These are phyloP conservation scores for Picea abies DNA, from an alignment of 83 land plant species.

Conservation along the genomic window DNA sequence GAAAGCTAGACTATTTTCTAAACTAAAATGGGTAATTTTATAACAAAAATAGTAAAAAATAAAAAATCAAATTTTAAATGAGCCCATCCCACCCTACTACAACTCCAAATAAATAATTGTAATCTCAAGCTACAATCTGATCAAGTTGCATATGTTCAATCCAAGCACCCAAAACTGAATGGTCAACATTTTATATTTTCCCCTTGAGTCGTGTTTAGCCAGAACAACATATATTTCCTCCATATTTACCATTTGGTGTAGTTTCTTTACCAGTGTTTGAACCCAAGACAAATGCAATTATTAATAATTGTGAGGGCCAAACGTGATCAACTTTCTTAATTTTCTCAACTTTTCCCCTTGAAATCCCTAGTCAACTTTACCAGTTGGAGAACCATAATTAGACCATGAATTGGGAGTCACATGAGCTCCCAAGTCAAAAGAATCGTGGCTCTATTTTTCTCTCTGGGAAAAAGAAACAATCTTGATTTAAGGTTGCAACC, in stretches of 20 bases:
- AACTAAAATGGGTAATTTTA: background rate
- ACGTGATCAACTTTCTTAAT: slow-evolving; percentile 46
- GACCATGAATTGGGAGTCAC: slow-evolving; percentile 26
- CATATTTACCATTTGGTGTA: slow-evolving; percentile 46
- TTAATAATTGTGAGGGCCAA: slow-evolving; percentile 32
- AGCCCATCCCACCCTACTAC: background rate
- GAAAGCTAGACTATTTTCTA: slow-evolving; percentile 5
- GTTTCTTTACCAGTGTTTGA: too few species aligned
- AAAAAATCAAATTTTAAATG: slow-evolving; percentile 1
- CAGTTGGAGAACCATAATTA: slow-evolving; percentile 71
- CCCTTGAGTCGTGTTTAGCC: background rate
- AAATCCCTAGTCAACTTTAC: slow-evolving; percentile 66
- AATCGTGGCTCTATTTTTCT: too few species aligned
- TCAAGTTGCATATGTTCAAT: too few species aligned
- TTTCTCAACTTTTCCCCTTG: slow-evolving; percentile 45
- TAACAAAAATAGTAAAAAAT: background rate
- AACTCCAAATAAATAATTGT: background rate
- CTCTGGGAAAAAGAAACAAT: slow-evolving; percentile 37
- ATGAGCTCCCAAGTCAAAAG: slow-evolving; percentile 23
- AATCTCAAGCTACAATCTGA: slow-evolving; percentile 5
- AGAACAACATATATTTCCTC: slow-evolving; percentile 22
- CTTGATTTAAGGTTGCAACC: slow-evolving; percentile 16
- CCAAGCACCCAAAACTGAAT: too few species aligned
- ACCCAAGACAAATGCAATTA: slow-evolving; percentile 83
- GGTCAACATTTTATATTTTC: slow-evolving; percentile 31